A percentile compares a stretch with the other conserved stretches of the same genome.
Conservation (phyloP, 2,329 filamentous ascomycete genomes). For the Cercospora nicotianae region DNA sequence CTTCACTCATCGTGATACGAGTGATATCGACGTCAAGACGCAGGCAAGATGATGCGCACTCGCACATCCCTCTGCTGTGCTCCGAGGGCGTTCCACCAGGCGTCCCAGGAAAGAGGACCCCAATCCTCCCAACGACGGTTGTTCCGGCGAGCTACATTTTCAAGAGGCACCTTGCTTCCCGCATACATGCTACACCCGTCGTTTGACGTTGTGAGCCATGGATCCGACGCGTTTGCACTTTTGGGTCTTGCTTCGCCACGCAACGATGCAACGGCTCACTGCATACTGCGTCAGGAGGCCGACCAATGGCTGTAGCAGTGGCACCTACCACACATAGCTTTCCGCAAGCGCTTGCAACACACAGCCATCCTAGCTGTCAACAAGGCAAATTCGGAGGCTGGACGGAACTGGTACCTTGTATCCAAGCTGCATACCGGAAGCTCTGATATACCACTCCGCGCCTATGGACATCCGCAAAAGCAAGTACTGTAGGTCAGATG, state of each 20-base stretch:
- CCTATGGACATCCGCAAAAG: neutral
- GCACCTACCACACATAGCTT: neutral
- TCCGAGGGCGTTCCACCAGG: neutral
- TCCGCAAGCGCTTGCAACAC: neutral
- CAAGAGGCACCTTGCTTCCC: slow-evolving; percentile 3
- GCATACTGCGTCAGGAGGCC: neutral
- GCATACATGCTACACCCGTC: slow-evolving; percentile 3
- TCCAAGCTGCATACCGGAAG: neutral
- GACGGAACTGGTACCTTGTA: neutral
- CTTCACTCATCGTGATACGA: neutral
- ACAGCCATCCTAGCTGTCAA: neutral
- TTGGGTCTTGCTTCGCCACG: neutral
- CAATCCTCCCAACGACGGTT: neutral
- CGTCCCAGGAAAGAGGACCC: neutral
- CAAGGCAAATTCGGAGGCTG: neutral
- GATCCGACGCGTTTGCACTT: neutral
- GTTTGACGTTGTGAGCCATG: slow-evolving; percentile 9
- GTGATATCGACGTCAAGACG: slow-evolving; percentile 12
- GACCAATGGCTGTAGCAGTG: neutral
- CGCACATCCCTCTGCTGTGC: neutral
- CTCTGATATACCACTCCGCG: neutral
- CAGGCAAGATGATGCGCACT: neutral
- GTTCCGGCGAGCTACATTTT: neutral
- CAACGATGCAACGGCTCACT: neutral
- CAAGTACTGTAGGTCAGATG: neutral